A percentile compares a stretch with the other conserved stretches of the same genome.
phyloP scores from a whole-genome alignment of 495 filamentous ascomycete genomes.

The Hypomontagnella submonticulosa region DNA sequence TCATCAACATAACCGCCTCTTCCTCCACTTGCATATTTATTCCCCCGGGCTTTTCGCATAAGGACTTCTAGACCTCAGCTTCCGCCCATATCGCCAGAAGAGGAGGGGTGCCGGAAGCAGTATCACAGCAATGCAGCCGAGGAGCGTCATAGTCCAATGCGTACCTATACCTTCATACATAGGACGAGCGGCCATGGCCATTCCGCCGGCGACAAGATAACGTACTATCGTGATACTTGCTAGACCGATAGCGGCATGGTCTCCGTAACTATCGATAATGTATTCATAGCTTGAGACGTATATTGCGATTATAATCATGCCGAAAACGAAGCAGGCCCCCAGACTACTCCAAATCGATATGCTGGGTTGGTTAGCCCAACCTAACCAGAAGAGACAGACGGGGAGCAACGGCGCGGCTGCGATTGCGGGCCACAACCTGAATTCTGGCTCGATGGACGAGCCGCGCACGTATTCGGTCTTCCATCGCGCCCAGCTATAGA shows the following conservation, averaged over 20 bases:
- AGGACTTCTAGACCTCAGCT: constrained; percentile 42
- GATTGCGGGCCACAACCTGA: constrained; percentile 69
- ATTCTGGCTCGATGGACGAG: constrained; percentile 59
- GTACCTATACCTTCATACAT: constrained; percentile 51
- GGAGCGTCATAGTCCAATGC: constrained; percentile 52
- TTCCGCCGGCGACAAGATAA: constrained; percentile 63
- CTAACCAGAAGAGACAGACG: constrained; percentile 71
- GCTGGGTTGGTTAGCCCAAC: constrained; percentile 61
- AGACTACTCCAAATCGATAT: constrained; percentile 57
- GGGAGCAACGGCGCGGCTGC: constrained; percentile 66
- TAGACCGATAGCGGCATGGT: constrained; percentile 57
- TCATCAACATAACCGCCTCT: too few species aligned
- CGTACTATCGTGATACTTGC: constrained; percentile 62
- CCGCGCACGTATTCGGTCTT: constrained; percentile 53
- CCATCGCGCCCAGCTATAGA: constrained; percentile 66
- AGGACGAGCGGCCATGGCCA: constrained; percentile 54
- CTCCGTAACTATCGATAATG: constrained; percentile 66
- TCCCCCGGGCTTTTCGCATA: constrained; percentile 36
- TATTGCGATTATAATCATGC: constrained; percentile 45
- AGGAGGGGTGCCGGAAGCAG: constrained; percentile 31
- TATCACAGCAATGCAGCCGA: constrained; percentile 43
- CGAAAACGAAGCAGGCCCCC: constrained; percentile 48
- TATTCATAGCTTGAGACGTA: constrained; percentile 67
- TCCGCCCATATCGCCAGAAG: constrained; percentile 44
- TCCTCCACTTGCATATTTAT: too few species aligned